These are phyloP conservation scores for Pleurotus cornucopiae DNA, from an alignment of 768 basidiomycete genomes.

Conservation along the genomic window DNA sequence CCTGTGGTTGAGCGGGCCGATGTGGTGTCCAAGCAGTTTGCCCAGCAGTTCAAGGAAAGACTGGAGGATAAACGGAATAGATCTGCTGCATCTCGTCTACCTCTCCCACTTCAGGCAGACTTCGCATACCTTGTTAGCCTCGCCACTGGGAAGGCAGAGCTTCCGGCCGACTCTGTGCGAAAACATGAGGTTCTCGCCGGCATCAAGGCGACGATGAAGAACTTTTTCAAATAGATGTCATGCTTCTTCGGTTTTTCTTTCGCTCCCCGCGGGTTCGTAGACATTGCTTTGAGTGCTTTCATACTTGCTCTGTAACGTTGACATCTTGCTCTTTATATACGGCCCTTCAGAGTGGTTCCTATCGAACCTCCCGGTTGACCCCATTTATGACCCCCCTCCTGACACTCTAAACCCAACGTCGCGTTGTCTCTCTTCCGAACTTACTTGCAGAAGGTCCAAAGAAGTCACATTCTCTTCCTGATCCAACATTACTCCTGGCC, in stretches of 20 bases:
- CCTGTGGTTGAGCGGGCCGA: constrained; percentile 88
- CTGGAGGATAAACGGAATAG: constrained; percentile 60
- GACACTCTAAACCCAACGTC: background rate
- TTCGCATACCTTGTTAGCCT: constrained; percentile 75
- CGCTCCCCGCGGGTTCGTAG: background rate
- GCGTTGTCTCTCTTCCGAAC: no score
- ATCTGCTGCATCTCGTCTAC: constrained; percentile 53
- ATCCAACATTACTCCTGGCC: no score
- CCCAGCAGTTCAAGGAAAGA: constrained; percentile 80
- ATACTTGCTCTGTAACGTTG: background rate
- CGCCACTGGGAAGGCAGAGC: constrained; percentile 44
- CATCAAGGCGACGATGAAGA: constrained; percentile 36
- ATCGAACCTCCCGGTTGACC: background rate
- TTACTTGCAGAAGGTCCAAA: no score
- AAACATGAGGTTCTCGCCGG: constrained; percentile 48
- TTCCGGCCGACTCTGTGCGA: constrained; percentile 53
- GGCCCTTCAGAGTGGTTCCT: no score
- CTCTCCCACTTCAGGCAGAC: constrained; percentile 84
- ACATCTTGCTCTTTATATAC: no score
- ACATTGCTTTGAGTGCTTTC: background rate
- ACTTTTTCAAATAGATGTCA: constrained; percentile 8
- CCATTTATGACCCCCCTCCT: background rate
- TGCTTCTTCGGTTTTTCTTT: background rate
- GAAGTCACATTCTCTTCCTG: no score
- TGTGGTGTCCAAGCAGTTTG: constrained; percentile 80